Conservation (phyloP, 345 rosid species). For the Boechera stricta region DNA sequence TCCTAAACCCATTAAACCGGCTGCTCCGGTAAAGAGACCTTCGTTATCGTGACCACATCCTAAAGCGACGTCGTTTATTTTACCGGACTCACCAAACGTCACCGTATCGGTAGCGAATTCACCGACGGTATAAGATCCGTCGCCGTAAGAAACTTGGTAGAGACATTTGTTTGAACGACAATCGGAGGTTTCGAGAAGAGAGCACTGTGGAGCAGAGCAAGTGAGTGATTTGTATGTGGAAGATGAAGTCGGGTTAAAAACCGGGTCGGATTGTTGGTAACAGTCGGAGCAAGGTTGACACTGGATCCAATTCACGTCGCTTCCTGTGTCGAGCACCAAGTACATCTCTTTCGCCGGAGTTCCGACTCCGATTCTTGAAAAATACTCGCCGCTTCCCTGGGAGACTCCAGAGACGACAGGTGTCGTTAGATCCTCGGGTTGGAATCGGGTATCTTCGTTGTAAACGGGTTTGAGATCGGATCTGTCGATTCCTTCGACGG, state of each 20-base stretch:
- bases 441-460: conserved; percentile 44
- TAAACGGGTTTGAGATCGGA: conserved; percentile 61
- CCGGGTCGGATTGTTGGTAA: conserved; percentile 84
- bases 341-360: conserved; percentile 65
- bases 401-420: conserved; percentile 75
- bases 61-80: conserved; percentile 52
- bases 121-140: conserved; percentile 88
- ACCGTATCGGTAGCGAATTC: conserved; percentile 71
- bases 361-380: conserved; percentile 81
- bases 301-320: conserved; percentile 91
- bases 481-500: conserved; percentile 53
- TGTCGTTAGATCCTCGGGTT: conserved; percentile 59
- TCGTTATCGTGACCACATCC: conserved; percentile 95
- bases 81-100: conserved; percentile 67
- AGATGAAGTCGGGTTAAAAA: conserved; percentile 70
- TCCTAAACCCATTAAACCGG: conserved; percentile 91
- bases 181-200: conserved; percentile 55
- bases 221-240: conserved; percentile 60
- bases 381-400: conserved; percentile 97
- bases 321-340: conserved; percentile 84
- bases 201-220: conserved; percentile 65
- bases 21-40: conserved; percentile 79
- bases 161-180: conserved; percentile 63
- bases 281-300: conserved; percentile 82
- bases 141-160: conserved; percentile 90